Base-by-base conservation (phyloP, 176 grass and related monocot genomes). In the Leersia perrieri region DNA sequence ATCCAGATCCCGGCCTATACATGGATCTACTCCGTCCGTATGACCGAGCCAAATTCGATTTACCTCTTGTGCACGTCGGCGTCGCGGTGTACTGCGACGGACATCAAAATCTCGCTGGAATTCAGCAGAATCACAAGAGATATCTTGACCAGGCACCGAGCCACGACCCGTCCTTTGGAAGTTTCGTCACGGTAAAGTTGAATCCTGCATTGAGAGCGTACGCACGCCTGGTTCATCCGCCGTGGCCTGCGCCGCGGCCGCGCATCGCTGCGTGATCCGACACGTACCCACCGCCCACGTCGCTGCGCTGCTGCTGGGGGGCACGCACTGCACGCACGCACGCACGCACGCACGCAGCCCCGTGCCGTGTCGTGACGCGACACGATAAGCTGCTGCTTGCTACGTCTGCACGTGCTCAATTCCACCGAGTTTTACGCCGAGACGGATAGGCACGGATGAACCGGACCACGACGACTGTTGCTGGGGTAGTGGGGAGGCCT, bases 281-380 rank as follows among this genome's bases (percentile, higher is more conserved):
- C 75, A 79, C 68, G 83, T 86, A n/a, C 10, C 23, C 75, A 25
- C 75, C 75, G 58, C 55, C 83, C 47, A 34, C 49, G 8, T 20
- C 40, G 6, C 71, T 55, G 16, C 35, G 2, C 70, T n/a, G 41
- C 28, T 15, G 42, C 41, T 1, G 68, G 39, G 25, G 13, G 26
- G n/a, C 65, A 20, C 3, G 40, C 40, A 42, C 40, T 26, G n/a
- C 65, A 20, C 3, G 40, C 40, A 42, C 40, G 47, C 16, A 51
- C 0, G 47, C 47, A 49, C 11, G 41, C 41, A 41, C 9, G 39
- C 12, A 13, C 20, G 51, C 51, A 8, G 33, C 33, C 30, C 7
- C 9, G 66, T 39, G 33, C 41, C 41, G 41, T 55, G 51, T 20
- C 51, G 51, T 55, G 51, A 22, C 20, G 47, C 47, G 47, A 53